Conservation (phyloP, 208 protist genomes). For the Eutreptiella sp. region DNA sequence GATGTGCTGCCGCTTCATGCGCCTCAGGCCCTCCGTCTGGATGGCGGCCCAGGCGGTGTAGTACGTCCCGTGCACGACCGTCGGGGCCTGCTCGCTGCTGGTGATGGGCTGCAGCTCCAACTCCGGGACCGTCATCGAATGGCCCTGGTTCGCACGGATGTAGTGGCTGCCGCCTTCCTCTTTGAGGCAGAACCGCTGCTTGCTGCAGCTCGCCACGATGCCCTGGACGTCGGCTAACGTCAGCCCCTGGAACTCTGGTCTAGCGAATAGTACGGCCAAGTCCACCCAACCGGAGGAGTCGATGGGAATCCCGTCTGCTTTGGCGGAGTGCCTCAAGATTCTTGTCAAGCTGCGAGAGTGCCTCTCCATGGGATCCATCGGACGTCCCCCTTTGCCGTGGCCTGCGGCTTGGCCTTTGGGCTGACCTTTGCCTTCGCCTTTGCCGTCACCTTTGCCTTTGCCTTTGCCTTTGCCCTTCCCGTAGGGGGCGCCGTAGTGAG, state of each 20-base stretch:
- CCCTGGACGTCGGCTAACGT: constrained; percentile 40
- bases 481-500: no score
- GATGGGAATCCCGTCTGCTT: no score
- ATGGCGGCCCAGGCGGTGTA: constrained; percentile 53
- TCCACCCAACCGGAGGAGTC: no score
- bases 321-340: no score
- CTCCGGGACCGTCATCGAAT: constrained; percentile 55
- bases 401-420: no score
- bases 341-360: no score
- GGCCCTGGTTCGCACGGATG: constrained; percentile 68
- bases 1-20: constrained; percentile 73
- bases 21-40: constrained; percentile 51
- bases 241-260: constrained; percentile 2
- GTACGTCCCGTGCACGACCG: constrained; percentile 73
- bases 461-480: no score
- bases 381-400: no score
- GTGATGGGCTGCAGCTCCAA: constrained; percentile 51
- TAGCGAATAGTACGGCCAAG: no score
- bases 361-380: no score
- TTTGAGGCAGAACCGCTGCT: constrained; percentile 61
- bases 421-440: no score
- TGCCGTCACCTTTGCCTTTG: no score
- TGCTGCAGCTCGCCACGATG: constrained; percentile 53
- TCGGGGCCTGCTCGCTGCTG: constrained; percentile 22
- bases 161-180: constrained; percentile 37